Percentiles rank a stretch among this genome's conserved stretches.
Evolutionary conservation across 108 stramenopile species (phyloP).

Genomic region (Nitzschia palea): DNA sequence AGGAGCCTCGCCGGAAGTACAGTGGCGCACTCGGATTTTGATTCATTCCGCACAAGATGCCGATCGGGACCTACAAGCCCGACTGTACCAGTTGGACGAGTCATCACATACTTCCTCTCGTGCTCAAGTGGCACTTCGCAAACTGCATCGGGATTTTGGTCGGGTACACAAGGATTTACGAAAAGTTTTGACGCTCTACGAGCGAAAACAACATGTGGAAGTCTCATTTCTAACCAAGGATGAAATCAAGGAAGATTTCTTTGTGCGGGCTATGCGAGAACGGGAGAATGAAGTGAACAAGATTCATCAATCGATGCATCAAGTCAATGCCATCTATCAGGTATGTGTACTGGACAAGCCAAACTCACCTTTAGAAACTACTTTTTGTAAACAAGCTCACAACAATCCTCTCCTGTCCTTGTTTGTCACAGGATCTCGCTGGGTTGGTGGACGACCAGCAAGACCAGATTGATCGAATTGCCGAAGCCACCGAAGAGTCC

Average conservation of each 20-base stretch:
- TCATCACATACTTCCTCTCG: not conserved
- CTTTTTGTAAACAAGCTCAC: too few species aligned
- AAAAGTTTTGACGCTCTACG: not conserved
- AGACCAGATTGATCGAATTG: conserved; percentile 73
- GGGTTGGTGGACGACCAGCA: conserved; percentile 75
- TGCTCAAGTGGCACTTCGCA: conserved; percentile 12
- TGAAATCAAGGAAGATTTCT: conserved; percentile 21
- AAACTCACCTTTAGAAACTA: too few species aligned
- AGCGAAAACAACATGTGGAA: conserved; percentile 29
- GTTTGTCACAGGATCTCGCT: conserved; percentile 48
- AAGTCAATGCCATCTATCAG: conserved; percentile 28
- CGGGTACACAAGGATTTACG: conserved; percentile 25
- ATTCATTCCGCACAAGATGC: conserved; percentile 38
- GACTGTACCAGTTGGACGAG: conserved; percentile 7
- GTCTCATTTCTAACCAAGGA: conserved; percentile 15
- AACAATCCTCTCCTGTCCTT: too few species aligned
- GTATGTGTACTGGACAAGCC: conserved; percentile 1
- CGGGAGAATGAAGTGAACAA: conserved; percentile 70
- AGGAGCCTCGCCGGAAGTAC: conserved; percentile 29
- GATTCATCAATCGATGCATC: conserved; percentile 52
- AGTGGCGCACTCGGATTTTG: conserved; percentile 40
- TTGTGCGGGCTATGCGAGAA: conserved; percentile 66
- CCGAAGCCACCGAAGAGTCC: conserved; percentile 54
- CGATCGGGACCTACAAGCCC: conserved; percentile 20
- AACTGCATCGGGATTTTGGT: conserved; percentile 35